Percentiles rank a stretch among this genome's conserved stretches.
phyloP scores from a whole-genome alignment of 2,329 filamentous ascomycete genomes.

The Stachybotrys chlorohalonatus region DNA sequence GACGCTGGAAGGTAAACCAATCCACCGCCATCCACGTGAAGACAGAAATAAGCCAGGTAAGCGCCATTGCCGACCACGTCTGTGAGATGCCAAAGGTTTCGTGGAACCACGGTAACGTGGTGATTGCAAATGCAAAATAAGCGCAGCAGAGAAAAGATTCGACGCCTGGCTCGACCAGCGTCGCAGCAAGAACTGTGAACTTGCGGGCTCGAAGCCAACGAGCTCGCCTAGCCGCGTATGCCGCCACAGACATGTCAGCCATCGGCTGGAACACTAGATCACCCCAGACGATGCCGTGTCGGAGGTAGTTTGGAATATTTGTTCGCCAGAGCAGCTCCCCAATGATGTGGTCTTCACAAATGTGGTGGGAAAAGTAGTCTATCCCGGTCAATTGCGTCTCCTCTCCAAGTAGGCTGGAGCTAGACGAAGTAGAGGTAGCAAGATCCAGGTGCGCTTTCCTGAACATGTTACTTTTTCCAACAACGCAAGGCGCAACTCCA shows the following conservation, averaged over 20 bases:
- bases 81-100: conserved; percentile 41
- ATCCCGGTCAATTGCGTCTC: conserved; percentile 54
- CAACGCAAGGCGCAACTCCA: conserved; percentile 80
- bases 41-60: conserved; percentile 59
- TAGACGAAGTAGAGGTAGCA: conserved; percentile 46
- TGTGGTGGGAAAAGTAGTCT: conserved; percentile 90
- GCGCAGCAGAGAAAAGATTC: conserved; percentile 78
- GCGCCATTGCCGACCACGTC: conserved; percentile 58
- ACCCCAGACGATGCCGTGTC: conserved; percentile 76
- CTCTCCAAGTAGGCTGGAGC: conserved; percentile 30
- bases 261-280: conserved; percentile 89
- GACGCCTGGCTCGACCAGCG: conserved; percentile 84
- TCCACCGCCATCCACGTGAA: conserved; percentile 66
- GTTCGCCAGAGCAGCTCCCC: conserved; percentile 83
- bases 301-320: conserved; percentile 54
- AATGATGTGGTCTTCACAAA: conserved; percentile 96
- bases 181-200: conserved; percentile 83
- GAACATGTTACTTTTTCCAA: conserved; percentile 99
- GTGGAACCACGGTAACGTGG: conserved; percentile 59
- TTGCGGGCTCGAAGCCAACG: conserved; percentile 91
- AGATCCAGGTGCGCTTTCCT: conserved; percentile 80
- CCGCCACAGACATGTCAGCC: conserved; percentile 64
- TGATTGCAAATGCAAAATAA: conserved; percentile 71
- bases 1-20: conserved; percentile 59
- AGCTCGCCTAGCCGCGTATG: conserved; percentile 73